These are phyloP conservation scores for Entamoeba invadens DNA, from an alignment of 208 protist species.

Conservation along the genomic window DNA sequence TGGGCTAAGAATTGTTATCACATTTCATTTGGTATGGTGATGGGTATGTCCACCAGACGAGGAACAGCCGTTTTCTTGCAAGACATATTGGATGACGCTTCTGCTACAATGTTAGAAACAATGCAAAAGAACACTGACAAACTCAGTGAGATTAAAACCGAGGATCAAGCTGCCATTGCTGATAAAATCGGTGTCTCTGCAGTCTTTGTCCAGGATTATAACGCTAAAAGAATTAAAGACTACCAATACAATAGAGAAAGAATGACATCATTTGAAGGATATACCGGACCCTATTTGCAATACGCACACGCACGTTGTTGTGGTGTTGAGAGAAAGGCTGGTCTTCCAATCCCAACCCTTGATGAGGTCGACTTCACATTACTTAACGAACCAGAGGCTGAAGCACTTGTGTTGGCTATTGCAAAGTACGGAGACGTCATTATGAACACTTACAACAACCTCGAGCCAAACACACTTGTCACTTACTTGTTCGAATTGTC, in stretches of 20 bases:
- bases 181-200: background rate
- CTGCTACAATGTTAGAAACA: background rate
- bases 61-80: background rate
- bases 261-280: background rate
- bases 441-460: background rate
- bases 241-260: background rate
- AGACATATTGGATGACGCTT: background rate
- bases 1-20: background rate
- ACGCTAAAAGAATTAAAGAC: conserved; percentile 1
- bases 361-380: background rate
- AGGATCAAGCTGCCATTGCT: background rate
- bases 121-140: background rate
- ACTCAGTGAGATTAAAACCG: background rate
- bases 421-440: background rate
- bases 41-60: background rate
- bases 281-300: background rate
- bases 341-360: background rate
- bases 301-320: background rate
- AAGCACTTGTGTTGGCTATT: background rate
- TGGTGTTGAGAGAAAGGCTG: background rate
- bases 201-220: background rate
- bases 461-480: background rate
- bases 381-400: background rate
- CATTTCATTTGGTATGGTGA: background rate
- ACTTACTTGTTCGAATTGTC: background rate